Evolutionary conservation across 2,329 filamentous ascomycete genomes (phyloP).

Genomic region (Diaporthe sp.): DNA sequence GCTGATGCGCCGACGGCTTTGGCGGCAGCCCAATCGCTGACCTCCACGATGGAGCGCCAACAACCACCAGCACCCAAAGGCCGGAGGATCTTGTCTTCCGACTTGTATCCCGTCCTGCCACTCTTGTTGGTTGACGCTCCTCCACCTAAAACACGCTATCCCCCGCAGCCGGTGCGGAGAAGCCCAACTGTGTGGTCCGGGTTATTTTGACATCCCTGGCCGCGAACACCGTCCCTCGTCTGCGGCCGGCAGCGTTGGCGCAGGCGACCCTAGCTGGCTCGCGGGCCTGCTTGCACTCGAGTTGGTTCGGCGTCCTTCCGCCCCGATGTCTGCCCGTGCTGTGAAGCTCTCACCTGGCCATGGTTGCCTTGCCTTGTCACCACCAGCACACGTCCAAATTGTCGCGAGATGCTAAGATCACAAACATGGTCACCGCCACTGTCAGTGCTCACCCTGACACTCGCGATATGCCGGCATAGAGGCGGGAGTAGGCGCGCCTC

Average conservation of each 20-base stretch:
- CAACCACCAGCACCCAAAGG: not conserved
- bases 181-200: conserved; percentile 25
- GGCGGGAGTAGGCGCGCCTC: conserved; percentile 3
- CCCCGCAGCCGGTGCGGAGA: conserved; percentile 18
- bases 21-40: not conserved
- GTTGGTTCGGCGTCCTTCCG: not conserved
- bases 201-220: conserved; percentile 14
- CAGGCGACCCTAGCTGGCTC: not conserved
- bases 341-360: conserved; percentile 7
- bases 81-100: conserved; percentile 12
- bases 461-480: conserved; percentile 13
- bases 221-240: conserved; percentile 2
- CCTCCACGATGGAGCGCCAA: conserved; percentile 15
- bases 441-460: not conserved
- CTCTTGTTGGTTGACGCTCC: conserved; percentile 16
- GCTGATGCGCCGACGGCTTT: conserved; percentile 15
- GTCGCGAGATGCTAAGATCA: not conserved
- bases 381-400: not conserved
- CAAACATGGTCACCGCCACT: conserved; percentile 23
- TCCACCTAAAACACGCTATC: conserved; percentile 23
- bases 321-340: not conserved
- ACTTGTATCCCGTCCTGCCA: not conserved
- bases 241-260: conserved; percentile 16
- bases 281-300: not conserved
- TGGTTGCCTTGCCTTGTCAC: not conserved